Conservation (phyloP, 1,284 basidiomycete species). For the Rhodotorula sp. region DNA sequence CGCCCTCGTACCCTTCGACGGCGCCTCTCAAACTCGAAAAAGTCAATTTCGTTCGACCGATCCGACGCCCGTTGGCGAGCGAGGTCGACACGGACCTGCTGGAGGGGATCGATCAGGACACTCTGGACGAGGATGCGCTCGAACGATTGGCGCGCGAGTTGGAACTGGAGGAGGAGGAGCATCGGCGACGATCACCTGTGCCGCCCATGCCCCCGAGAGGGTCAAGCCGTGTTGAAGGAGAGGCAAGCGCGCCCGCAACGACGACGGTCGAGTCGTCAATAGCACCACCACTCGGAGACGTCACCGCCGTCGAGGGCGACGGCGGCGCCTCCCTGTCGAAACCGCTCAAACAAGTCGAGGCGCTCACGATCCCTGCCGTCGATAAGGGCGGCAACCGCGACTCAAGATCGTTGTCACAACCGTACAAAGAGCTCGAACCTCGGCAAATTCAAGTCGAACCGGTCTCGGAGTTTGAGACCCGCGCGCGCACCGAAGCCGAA, state of each 20-base stretch:
- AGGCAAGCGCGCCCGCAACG: background rate
- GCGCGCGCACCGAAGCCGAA: background rate
- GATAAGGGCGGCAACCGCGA: background rate
- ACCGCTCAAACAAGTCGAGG: slow-evolving; percentile 25
- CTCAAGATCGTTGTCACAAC: background rate
- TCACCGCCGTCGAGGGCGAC: slow-evolving; percentile 21
- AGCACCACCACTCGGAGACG: background rate
- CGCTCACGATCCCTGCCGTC: slow-evolving; percentile 1
- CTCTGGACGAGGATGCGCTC: slow-evolving; percentile 22
- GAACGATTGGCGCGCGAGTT: slow-evolving; percentile 30
- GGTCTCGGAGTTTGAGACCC: background rate
- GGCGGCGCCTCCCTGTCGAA: slow-evolving; percentile 29
- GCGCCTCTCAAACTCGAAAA: slow-evolving; percentile 19
- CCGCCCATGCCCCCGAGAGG: background rate
- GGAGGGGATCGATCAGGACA: slow-evolving; percentile 25
- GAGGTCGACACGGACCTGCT: slow-evolving; percentile 16
- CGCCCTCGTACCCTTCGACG: slow-evolving; percentile 3
- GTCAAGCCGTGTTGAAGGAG: slow-evolving; percentile 18
- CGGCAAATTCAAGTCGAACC: background rate
- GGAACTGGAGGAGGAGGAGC: slow-evolving; percentile 28
- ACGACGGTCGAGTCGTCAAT: background rate
- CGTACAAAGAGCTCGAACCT: background rate
- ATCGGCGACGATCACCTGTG: slow-evolving; percentile 4
- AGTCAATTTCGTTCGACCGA: slow-evolving; percentile 19
- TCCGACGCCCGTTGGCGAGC: slow-evolving; percentile 28